A percentile compares a stretch with the other conserved stretches of the same genome.
These are phyloP conservation scores for Cerioporus squamosus DNA, from an alignment of 1,284 basidiomycete species.

Conservation along the genomic window DNA sequence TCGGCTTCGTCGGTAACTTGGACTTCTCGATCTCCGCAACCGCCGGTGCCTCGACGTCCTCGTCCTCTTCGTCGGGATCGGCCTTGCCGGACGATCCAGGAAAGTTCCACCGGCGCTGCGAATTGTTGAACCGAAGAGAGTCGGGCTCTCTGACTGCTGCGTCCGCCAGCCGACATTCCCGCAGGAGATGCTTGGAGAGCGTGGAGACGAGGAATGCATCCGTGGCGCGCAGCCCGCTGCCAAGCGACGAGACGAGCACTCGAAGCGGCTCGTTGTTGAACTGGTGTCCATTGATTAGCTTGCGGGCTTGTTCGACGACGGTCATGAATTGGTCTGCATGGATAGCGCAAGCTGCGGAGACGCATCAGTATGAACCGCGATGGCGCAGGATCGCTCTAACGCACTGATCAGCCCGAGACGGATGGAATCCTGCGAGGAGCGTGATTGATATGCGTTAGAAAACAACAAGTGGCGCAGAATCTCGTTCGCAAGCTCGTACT, in stretches of 20 bases:
- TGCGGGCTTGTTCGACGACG: slow-evolving; percentile 76
- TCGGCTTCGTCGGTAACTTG: slow-evolving; percentile 67
- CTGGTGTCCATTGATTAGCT: slow-evolving; percentile 70
- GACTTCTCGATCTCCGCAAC: slow-evolving; percentile 25
- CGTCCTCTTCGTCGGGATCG: slow-evolving; percentile 41
- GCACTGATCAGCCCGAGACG: slow-evolving; percentile 74
- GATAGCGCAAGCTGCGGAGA: slow-evolving; percentile 68
- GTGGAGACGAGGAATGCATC: slow-evolving; percentile 78
- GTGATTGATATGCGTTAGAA: slow-evolving; percentile 78
- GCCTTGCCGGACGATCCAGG: slow-evolving; percentile 30
- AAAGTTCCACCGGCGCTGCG: slow-evolving; percentile 55
- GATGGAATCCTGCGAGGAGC: slow-evolving; percentile 69
- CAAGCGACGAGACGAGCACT: slow-evolving; percentile 72
- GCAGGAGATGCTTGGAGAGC: slow-evolving; percentile 80
- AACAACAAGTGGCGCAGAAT: slow-evolving; percentile 79
- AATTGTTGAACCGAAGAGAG: slow-evolving; percentile 58
- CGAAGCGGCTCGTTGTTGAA: slow-evolving; percentile 86
- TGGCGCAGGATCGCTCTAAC: slow-evolving; percentile 27
- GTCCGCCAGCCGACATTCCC: slow-evolving; percentile 75
- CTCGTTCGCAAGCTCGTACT: slow-evolving; percentile 76
- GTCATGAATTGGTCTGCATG: slow-evolving; percentile 56
- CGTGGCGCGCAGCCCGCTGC: slow-evolving; percentile 67
- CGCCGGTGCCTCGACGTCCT: slow-evolving; percentile 27
- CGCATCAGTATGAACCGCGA: not conserved
- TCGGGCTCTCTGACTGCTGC: slow-evolving; percentile 65